Conservation (phyloP, 768 basidiomycete genomes). For the Crucibulum laeve region DNA sequence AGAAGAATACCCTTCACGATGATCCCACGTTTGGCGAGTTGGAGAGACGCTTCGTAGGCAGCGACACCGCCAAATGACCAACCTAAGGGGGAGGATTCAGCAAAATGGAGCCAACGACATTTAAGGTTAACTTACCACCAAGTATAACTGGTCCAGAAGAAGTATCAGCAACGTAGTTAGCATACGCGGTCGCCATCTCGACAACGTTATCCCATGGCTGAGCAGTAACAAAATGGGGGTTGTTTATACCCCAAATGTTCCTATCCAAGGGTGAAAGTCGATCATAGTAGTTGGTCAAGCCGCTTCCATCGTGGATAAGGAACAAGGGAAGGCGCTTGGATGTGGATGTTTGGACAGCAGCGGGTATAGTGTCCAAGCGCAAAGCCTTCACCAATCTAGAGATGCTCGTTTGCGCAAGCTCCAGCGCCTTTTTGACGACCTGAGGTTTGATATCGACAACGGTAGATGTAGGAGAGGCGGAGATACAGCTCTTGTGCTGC, state of each 20-base stretch:
- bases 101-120: background rate
- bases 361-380: slow-evolving; percentile 21
- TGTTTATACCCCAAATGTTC: slow-evolving; percentile 56
- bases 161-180: slow-evolving; percentile 30
- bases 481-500: too few species aligned
- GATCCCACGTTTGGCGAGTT: slow-evolving; percentile 39
- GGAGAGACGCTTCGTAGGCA: slow-evolving; percentile 59
- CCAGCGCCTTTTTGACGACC: too few species aligned
- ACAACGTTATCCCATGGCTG: slow-evolving; percentile 42
- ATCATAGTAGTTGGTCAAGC: slow-evolving; percentile 47
- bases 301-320: slow-evolving; percentile 74
- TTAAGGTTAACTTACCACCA: slow-evolving; percentile 42
- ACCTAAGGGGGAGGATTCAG: slow-evolving; percentile 31
- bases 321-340: slow-evolving; percentile 39
- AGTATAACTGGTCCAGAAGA: slow-evolving; percentile 39
- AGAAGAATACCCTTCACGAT: slow-evolving; percentile 54
- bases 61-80: slow-evolving; percentile 80
- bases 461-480: too few species aligned
- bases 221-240: slow-evolving; percentile 44
- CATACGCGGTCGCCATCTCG: slow-evolving; percentile 53
- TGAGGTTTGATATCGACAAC: too few species aligned
- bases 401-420: background rate
- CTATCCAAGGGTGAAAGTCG: slow-evolving; percentile 43
- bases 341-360: slow-evolving; percentile 31
- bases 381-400: slow-evolving; percentile 11